phyloP scores from a whole-genome alignment of 768 basidiomycete species.

The Xerocomellus chrysenteron region DNA sequence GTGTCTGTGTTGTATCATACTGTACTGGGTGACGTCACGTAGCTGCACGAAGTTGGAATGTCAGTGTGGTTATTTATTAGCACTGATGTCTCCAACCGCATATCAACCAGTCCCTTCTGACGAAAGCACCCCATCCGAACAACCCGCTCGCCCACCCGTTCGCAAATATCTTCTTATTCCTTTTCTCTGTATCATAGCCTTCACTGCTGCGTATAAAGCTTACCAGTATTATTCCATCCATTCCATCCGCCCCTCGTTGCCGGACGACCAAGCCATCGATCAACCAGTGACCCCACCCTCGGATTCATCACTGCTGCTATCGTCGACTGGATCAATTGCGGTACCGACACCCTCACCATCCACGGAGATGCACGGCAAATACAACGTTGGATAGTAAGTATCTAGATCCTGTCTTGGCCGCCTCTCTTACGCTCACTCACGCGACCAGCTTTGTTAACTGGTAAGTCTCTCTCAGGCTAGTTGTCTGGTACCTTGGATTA shows the following conservation, averaged over 20 bases:
- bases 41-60: constrained; percentile 18
- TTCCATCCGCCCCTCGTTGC: constrained; percentile 1
- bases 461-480: constrained; percentile 34
- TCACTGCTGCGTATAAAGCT: constrained; percentile 43
- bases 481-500: background rate
- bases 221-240: constrained; percentile 38
- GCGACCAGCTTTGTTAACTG: constrained; percentile 71
- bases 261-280: constrained; percentile 13
- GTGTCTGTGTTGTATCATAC: background rate
- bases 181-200: constrained; percentile 35
- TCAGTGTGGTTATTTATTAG: constrained; percentile 7
- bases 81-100: constrained; percentile 21
- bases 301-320: background rate
- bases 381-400: constrained; percentile 80
- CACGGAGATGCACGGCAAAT: constrained; percentile 54
- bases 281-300: constrained; percentile 13
- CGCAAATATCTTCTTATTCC: constrained; percentile 37
- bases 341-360: constrained; percentile 17
- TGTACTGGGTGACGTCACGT: constrained; percentile 19
- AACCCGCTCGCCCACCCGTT: constrained; percentile 26
- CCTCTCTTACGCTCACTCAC: constrained; percentile 9
- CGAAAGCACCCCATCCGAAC: constrained; percentile 15
- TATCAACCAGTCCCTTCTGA: constrained; percentile 22
- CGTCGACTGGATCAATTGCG: constrained; percentile 3
- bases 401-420: background rate